Evolutionary conservation across 768 basidiomycete genomes (phyloP), one percentile per base, ranked within the genome.

Genomic region (Pleurotus platypus): DNA sequence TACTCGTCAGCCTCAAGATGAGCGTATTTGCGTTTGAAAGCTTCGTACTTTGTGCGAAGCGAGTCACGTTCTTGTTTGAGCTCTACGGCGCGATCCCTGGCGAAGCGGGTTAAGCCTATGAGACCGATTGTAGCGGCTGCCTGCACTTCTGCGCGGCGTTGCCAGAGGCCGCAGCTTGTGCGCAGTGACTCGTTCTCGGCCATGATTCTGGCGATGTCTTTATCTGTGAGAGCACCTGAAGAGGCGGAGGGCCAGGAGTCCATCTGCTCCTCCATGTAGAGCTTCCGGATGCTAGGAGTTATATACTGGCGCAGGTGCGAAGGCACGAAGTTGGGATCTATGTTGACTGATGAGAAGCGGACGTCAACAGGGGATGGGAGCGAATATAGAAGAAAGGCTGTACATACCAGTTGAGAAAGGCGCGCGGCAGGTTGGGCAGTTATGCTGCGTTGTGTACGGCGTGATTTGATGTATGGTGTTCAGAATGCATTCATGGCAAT

Each of bases 401-500:
- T 57, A 72, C 67, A 64, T 53, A 88, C 86, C 72, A 61, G 84
- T 77, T 58, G 76, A 76, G 62, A 84, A 89, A 38, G 75, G 64
- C 18, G 74, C 67, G 24, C 81, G 77, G 63, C 87, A 89, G 3
- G 77, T 75, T 11, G 85, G 86, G 61, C 87, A 88, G 51, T 70
- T 72, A 59, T 80, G 84, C 37, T 75, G 71, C 55, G 71, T 73
- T 51, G 75, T 73, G 55, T 72, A 75, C 1, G 80, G 75, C 43
- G 74, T 76, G 13, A 79, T 70, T n/a, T 78, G 73, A 55, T 78
- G 73, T 11, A 84, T 73, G 5, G 78, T 71, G 48, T 72, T 73
- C n/a, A 75, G 67, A 37, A 88, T 75, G 60, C 87, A 89, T 46
- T 77, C 74, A 55, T 77, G 74, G 67, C 87, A 88, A 65, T 86